Evolutionary conservation across 768 basidiomycete species (phyloP).

Genomic region (Lactifluus hygrophoroides): DNA sequence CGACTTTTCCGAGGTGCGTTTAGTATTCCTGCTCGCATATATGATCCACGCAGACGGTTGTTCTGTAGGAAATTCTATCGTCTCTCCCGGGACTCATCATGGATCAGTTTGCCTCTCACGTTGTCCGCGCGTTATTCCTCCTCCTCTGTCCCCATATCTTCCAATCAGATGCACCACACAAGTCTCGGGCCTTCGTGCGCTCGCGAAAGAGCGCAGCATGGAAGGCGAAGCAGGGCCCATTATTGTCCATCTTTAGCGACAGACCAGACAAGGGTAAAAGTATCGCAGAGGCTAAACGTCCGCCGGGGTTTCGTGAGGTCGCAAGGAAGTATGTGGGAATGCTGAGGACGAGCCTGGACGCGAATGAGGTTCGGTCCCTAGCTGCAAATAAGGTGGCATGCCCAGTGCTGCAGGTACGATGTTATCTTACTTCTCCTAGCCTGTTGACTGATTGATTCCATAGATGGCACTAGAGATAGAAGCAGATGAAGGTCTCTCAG

Average conservation of each 20-base stretch:
- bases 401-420: constrained; percentile 59
- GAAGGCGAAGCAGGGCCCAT: constrained; percentile 71
- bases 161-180: constrained; percentile 29
- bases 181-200: constrained; percentile 41
- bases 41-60: not conserved
- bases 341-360: constrained; percentile 45
- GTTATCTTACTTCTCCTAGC: not conserved
- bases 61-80: constrained; percentile 58
- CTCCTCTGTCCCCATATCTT: constrained; percentile 61
- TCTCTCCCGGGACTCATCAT: constrained; percentile 56
- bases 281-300: constrained; percentile 19
- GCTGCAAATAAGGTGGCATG: constrained; percentile 72
- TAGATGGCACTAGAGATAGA: constrained; percentile 84
- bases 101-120: constrained; percentile 88
- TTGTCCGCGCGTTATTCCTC: constrained; percentile 69
- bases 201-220: constrained; percentile 80
- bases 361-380: constrained; percentile 69
- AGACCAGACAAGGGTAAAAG: constrained; percentile 28
- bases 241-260: constrained; percentile 68
- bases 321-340: constrained; percentile 39
- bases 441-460: constrained; percentile 5
- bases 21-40: not conserved
- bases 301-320: constrained; percentile 40
- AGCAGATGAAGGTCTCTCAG: constrained; percentile 50
- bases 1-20: constrained; percentile 54